These are phyloP conservation scores for Biancaea sappan DNA, from an alignment of 306 rosid genomes.

Conservation along the genomic window DNA sequence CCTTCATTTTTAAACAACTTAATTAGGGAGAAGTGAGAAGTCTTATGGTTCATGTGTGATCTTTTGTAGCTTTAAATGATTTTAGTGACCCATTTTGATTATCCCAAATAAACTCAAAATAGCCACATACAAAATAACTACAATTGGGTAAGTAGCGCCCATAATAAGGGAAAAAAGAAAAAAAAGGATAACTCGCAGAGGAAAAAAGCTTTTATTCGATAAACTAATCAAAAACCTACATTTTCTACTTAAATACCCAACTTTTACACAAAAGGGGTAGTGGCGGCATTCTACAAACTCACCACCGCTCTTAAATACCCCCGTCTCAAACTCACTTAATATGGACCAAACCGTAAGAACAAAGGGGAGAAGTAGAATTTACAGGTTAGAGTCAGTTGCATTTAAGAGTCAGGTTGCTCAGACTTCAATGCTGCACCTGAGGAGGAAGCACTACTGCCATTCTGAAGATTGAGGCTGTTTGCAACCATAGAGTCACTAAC, in stretches of 20 bases:
- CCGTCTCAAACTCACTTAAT: constrained; percentile 49
- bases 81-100: background rate
- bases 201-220: constrained; percentile 37
- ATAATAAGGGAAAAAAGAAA: background rate
- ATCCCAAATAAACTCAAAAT: background rate
- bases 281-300: constrained; percentile 79
- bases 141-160: background rate
- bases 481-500: constrained; percentile 97
- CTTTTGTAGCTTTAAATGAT: background rate
- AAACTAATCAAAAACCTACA: constrained; percentile 36
- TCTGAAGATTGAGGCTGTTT: constrained; percentile 83
- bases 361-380: constrained; percentile 40
- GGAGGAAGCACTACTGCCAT: constrained; percentile 77
- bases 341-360: constrained; percentile 29
- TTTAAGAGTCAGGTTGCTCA: constrained; percentile 73
- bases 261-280: constrained; percentile 41
- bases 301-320: constrained; percentile 68
- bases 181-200: constrained; percentile 1
- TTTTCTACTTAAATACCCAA: constrained; percentile 35
- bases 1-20: too few relatives aligned
- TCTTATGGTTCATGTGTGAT: background rate
- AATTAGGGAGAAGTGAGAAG: too few relatives aligned
- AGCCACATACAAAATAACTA: background rate
- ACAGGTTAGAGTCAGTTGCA: constrained; percentile 39
- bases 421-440: constrained; percentile 75